Conservation (phyloP, 2,329 filamentous ascomycete species). For the Purpureocillium takamizusanense region DNA sequence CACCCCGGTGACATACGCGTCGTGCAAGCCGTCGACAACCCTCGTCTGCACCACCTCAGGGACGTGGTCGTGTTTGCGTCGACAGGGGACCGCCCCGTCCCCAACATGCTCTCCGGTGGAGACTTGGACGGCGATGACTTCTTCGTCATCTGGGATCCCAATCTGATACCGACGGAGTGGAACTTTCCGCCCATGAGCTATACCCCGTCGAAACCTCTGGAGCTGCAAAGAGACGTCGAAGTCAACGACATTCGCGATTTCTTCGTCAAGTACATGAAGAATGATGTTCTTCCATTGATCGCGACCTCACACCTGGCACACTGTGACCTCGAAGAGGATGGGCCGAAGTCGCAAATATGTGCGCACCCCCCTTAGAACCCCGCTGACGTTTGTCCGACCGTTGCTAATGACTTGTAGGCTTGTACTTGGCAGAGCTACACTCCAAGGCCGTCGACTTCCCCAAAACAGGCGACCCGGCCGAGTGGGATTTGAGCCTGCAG, state of each 20-base stretch:
- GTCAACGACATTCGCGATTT: slow-evolving; percentile 71
- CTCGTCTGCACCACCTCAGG: slow-evolving; percentile 63
- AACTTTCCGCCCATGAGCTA: slow-evolving; percentile 75
- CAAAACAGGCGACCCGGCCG: slow-evolving; percentile 75
- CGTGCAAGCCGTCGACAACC: slow-evolving; percentile 71
- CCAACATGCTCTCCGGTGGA: slow-evolving; percentile 92
- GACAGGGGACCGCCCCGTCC: slow-evolving; percentile 72
- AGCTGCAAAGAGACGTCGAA: slow-evolving; percentile 53
- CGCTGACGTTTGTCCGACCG: too few relatives aligned
- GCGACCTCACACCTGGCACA: slow-evolving; percentile 73
- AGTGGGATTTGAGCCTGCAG: slow-evolving; percentile 52
- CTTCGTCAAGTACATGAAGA: slow-evolving; percentile 89
- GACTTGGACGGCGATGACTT: slow-evolving; percentile 96
- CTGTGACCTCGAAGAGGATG: slow-evolving; percentile 57
- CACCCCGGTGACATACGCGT: slow-evolving; percentile 89
- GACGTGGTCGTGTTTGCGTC: slow-evolving; percentile 85
- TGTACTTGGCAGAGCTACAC: slow-evolving; percentile 70
- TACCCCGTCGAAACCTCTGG: slow-evolving; percentile 43
- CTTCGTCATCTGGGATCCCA: slow-evolving; percentile 81
- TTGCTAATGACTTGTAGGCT: slow-evolving; percentile 27
- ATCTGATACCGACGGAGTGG: slow-evolving; percentile 61
- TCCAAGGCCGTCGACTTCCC: slow-evolving; percentile 91
- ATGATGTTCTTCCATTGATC: slow-evolving; percentile 71
- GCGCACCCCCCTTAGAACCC: background rate
- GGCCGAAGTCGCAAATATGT: slow-evolving; percentile 56